Conservation (phyloP, 345 rosid species). For the Linum usitatissimum region DNA sequence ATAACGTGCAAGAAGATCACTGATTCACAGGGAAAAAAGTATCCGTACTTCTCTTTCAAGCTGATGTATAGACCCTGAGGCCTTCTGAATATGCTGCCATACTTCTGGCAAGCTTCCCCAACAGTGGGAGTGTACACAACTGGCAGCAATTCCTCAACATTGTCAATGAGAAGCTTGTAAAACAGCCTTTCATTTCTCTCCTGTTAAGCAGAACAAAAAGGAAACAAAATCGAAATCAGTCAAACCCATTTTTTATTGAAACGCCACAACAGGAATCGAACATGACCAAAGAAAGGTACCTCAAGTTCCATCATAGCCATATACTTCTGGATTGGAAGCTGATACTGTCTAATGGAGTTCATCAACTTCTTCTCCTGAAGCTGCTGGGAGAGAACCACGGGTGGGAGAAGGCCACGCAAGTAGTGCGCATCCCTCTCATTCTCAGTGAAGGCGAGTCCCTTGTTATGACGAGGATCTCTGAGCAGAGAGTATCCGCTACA, state of each 20-base stretch:
- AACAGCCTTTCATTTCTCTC: constrained; percentile 4
- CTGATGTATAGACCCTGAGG: constrained; percentile 7
- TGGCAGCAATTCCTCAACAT: constrained; percentile 5
- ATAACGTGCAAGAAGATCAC: background rate
- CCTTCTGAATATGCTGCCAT: constrained; percentile 1
- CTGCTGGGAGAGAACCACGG: background rate
- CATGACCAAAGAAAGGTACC: background rate
- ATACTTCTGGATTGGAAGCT: constrained; percentile 4
- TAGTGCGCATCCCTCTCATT: constrained; percentile 7
- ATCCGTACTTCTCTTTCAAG: background rate
- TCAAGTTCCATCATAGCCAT: constrained; percentile 5
- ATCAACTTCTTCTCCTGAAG: constrained; percentile 6
- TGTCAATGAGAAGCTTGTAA: constrained; percentile 4
- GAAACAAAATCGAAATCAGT: background rate
- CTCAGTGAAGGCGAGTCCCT: constrained; percentile 5
- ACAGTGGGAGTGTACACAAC: constrained; percentile 5
- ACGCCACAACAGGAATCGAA: background rate
- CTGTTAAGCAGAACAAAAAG: background rate
- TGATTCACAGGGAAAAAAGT: background rate
- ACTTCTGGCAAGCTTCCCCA: constrained; percentile 6
- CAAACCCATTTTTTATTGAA: no score
- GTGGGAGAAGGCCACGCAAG: constrained; percentile 4
- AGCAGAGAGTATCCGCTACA: constrained; percentile 1
- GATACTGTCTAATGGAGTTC: constrained; percentile 2
- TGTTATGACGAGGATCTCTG: constrained; percentile 5